A percentile compares a stretch with the other conserved stretches of the same genome.
phyloP scores from a whole-genome alignment of 768 basidiomycete species.

The Suillus subalutaceus region DNA sequence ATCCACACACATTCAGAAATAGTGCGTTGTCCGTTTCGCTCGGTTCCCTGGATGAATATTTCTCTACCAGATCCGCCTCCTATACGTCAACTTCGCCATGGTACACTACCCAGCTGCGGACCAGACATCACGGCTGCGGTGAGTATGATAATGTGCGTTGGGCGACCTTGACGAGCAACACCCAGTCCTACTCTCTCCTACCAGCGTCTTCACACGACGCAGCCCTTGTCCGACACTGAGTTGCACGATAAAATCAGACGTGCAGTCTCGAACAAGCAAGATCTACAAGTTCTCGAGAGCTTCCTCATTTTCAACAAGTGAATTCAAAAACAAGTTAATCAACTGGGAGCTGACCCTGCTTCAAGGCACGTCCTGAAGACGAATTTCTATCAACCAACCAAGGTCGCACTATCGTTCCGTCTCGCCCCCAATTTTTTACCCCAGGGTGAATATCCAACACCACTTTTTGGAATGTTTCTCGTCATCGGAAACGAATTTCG shows the following conservation, averaged over 20 bases:
- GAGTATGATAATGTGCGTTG: conserved; percentile 37
- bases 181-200: conserved; percentile 92
- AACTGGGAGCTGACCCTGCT: conserved; percentile 12
- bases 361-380: conserved; percentile 87
- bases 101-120: conserved; percentile 80
- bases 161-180: neutral
- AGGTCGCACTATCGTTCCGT: conserved; percentile 96
- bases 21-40: conserved; percentile 44
- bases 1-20: conserved; percentile 88
- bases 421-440: conserved; percentile 92
- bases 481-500: conserved; percentile 92
- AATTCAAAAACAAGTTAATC: neutral
- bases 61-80: conserved; percentile 69
- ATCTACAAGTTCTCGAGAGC: conserved; percentile 90
- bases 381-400: conserved; percentile 98
- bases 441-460: conserved; percentile 91
- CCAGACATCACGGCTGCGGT: conserved; percentile 59
- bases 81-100: conserved; percentile 99
- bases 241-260: conserved; percentile 87
- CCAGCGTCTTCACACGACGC: conserved; percentile 87
- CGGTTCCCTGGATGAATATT: neutral
- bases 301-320: conserved; percentile 97
- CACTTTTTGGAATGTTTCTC: conserved; percentile 93
- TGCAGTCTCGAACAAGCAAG: conserved; percentile 85
- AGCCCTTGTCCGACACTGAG: conserved; percentile 82